phyloP scores from a whole-genome alignment of 306 rosid species.

The Begonia loranthoides region DNA sequence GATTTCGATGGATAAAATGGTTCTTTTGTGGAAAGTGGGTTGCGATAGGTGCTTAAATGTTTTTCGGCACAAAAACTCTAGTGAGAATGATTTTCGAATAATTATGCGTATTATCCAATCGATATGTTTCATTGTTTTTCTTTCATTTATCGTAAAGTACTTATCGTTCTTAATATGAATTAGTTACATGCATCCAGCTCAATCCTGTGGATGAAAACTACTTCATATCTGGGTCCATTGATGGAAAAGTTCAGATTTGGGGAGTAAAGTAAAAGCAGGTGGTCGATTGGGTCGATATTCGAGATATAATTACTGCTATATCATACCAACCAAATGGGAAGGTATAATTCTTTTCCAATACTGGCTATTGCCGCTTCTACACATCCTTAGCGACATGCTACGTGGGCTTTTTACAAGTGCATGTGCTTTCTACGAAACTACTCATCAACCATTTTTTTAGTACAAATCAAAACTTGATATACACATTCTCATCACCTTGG shows the following conservation, averaged over 20 bases:
- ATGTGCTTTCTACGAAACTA: too few relatives aligned
- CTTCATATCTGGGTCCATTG: constrained; percentile 84
- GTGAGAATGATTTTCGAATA: too few relatives aligned
- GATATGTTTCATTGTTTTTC: too few relatives aligned
- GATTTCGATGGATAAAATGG: constrained; percentile 73
- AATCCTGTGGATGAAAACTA: constrained; percentile 57
- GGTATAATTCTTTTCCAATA: constrained; percentile 32
- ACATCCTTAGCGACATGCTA: constrained; percentile 48
- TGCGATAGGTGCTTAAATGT: constrained; percentile 31
- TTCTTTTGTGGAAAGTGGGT: constrained; percentile 69
- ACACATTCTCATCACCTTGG: too few relatives aligned
- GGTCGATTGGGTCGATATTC: constrained; percentile 73
- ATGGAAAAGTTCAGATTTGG: constrained; percentile 89
- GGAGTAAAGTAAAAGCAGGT: constrained; percentile 55
- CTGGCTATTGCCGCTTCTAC: constrained; percentile 61
- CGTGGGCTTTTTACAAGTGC: too few relatives aligned
- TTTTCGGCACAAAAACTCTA: too few relatives aligned
- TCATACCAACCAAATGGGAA: constrained; percentile 66
- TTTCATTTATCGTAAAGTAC: constrained; percentile 2
- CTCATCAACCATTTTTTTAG: too few relatives aligned
- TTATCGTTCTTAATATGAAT: constrained; percentile 9
- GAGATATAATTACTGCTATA: constrained; percentile 72
- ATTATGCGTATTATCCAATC: too few relatives aligned
- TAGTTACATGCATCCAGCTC: constrained; percentile 86
- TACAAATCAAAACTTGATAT: too few relatives aligned